phyloP scores from a whole-genome alignment of 768 basidiomycete species.

The Atractiella rhizophila region DNA sequence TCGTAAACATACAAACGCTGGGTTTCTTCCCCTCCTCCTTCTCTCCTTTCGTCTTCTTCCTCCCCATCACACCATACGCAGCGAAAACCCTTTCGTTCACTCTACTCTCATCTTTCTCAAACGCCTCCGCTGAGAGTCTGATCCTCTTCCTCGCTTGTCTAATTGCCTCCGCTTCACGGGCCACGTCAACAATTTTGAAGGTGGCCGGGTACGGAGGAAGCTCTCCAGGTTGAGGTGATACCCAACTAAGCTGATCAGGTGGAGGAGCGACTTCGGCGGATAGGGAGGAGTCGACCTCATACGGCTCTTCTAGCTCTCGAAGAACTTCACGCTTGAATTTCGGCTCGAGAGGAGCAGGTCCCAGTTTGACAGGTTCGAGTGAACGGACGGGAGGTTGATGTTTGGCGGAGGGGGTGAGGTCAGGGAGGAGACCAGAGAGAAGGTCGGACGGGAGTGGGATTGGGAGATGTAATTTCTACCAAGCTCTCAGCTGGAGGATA shows the following conservation, averaged over 20 bases:
- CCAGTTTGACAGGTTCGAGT: too few relatives aligned
- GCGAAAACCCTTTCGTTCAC: slow-evolving; percentile 28
- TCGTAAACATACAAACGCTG: slow-evolving; percentile 79
- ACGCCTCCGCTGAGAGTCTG: slow-evolving; percentile 43
- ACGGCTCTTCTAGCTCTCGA: too few relatives aligned
- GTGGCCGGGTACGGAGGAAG: slow-evolving; percentile 53
- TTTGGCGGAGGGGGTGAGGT: not conserved
- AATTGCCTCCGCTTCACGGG: slow-evolving; percentile 67
- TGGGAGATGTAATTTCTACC: not conserved
- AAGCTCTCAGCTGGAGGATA: not conserved
- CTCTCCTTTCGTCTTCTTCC: too few relatives aligned
- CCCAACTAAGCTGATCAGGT: slow-evolving; percentile 16
- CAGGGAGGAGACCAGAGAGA: not conserved
- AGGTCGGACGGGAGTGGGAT: not conserved
- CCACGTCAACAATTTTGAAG: slow-evolving; percentile 66
- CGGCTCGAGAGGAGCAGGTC: too few relatives aligned
- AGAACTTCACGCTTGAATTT: too few relatives aligned
- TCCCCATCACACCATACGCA: not conserved
- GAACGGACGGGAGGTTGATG: too few relatives aligned
- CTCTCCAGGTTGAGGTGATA: slow-evolving; percentile 42
- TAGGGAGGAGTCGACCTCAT: slow-evolving; percentile 31
- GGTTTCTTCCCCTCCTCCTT: too few relatives aligned
- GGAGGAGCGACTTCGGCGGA: slow-evolving; percentile 29
- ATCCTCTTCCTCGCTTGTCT: slow-evolving; percentile 80
- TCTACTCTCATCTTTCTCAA: slow-evolving; percentile 11